A percentile compares a stretch with the other conserved stretches of the same genome.
Evolutionary conservation across 164 flowering plant species (phyloP).

Genomic region (Macadamia integrifolia): DNA sequence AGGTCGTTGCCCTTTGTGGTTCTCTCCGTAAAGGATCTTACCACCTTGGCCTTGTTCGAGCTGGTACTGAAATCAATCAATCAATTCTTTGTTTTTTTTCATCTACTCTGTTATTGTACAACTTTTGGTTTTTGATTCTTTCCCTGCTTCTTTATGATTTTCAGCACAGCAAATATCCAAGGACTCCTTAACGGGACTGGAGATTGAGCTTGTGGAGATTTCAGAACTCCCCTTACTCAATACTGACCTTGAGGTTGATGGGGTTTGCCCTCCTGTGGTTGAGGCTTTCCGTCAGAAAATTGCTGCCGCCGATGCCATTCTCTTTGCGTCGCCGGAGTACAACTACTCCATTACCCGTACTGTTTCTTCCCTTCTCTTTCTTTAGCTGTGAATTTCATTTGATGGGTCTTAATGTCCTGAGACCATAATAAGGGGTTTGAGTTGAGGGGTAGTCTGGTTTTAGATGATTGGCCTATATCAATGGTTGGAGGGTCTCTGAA

Average conservation of each 20-base stretch:
- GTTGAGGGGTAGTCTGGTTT: too few relatives aligned
- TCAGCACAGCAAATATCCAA: slow-evolving; percentile 14
- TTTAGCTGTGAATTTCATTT: too few relatives aligned
- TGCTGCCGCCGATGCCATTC: slow-evolving; percentile 20
- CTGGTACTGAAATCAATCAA: slow-evolving; percentile 36
- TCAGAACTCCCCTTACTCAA: slow-evolving; percentile 21
- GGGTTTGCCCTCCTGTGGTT: slow-evolving; percentile 22
- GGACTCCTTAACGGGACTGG: slow-evolving; percentile 15
- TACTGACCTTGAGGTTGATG: slow-evolving; percentile 24
- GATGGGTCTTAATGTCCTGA: too few relatives aligned
- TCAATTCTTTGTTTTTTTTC: neutral
- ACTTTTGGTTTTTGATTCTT: neutral
- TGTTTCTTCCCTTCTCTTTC: neutral
- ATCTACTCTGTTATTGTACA: neutral
- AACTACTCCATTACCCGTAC: slow-evolving; percentile 26
- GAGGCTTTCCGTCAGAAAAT: slow-evolving; percentile 31
- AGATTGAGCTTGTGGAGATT: slow-evolving; percentile 24
- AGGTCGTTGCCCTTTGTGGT: slow-evolving; percentile 72
- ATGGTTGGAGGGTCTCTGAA: too few relatives aligned
- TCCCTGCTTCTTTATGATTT: neutral
- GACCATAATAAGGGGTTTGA: too few relatives aligned
- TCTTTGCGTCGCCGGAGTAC: slow-evolving; percentile 35
- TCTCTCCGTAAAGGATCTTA: slow-evolving; percentile 75
- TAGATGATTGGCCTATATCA: too few relatives aligned
- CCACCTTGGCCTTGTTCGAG: slow-evolving; percentile 63